These are phyloP conservation scores for Ustilago xerochloae DNA, from an alignment of 1,284 basidiomycete genomes.

Conservation along the genomic window DNA sequence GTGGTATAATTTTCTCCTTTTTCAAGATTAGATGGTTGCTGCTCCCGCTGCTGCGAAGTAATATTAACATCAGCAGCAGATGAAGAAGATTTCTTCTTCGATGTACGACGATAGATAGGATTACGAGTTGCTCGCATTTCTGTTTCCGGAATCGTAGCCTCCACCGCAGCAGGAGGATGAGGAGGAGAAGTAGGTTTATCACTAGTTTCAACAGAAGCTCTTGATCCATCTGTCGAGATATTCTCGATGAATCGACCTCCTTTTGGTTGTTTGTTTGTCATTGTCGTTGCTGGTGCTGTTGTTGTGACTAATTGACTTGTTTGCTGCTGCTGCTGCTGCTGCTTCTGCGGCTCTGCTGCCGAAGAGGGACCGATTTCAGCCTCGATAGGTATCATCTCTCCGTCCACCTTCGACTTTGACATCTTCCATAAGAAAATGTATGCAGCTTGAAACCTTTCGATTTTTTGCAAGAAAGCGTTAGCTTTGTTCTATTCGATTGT, in stretches of 20 bases:
- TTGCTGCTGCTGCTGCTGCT: too few relatives aligned
- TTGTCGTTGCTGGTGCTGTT: background rate
- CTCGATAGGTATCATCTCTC: background rate
- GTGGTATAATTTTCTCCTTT: too few relatives aligned
- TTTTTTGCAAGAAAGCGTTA: too few relatives aligned
- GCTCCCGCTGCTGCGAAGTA: background rate
- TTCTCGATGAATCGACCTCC: constrained; percentile 43
- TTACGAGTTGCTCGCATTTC: constrained; percentile 6
- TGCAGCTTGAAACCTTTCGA: too few relatives aligned
- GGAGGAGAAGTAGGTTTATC: background rate
- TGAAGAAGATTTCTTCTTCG: background rate
- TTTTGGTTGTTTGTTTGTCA: background rate
- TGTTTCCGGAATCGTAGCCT: constrained; percentile 8
- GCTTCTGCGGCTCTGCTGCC: too few relatives aligned
- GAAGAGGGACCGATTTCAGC: background rate
- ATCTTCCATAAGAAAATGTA: too few relatives aligned
- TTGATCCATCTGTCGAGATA: constrained; percentile 38
- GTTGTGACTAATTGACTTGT: background rate
- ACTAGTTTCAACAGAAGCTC: constrained; percentile 42
- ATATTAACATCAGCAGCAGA: background rate
- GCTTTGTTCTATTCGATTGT: too few relatives aligned
- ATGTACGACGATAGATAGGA: constrained; percentile 16
- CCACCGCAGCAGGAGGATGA: background rate
- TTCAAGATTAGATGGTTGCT: too few relatives aligned
- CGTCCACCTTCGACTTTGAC: too few relatives aligned